Conservation (phyloP, 2,329 filamentous ascomycete species). For the Claviceps digitariae region DNA sequence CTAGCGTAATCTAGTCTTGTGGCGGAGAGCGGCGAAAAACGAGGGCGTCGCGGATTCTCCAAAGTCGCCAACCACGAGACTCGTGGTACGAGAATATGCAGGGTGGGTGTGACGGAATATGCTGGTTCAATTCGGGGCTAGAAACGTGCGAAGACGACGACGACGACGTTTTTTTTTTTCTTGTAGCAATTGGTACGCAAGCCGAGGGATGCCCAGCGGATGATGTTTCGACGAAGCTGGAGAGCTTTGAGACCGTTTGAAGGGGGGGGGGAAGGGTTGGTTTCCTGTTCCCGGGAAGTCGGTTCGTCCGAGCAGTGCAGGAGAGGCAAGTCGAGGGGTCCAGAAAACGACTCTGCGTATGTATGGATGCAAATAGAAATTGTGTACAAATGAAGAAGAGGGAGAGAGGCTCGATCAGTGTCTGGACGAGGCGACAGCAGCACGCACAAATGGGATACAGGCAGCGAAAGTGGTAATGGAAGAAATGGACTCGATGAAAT, state of each 20-base stretch:
- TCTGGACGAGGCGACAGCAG: conserved; percentile 3
- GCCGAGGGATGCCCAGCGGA: neutral
- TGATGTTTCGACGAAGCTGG: neutral
- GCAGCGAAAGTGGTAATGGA: conserved; percentile 2
- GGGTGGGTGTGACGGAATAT: neutral
- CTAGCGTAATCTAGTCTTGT: neutral
- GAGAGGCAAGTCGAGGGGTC: neutral
- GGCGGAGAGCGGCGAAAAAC: conserved; percentile 4
- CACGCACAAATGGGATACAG: conserved; percentile 1
- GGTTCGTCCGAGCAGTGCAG: neutral
- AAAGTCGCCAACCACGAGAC: neutral
- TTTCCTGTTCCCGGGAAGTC: neutral
- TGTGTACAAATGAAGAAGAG: conserved; percentile 1
- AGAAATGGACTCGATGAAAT: neutral
- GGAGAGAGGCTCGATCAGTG: neutral
- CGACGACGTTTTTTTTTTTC: neutral
- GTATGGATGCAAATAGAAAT: conserved; percentile 2
- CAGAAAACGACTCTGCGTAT: conserved; percentile 1
- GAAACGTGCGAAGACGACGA: neutral
- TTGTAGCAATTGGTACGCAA: neutral
- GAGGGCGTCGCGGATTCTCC: conserved; percentile 4
- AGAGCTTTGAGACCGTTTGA: neutral
- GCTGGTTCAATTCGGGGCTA: neutral
- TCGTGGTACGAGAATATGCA: neutral
- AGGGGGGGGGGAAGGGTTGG: neutral